Evolutionary conservation across 371 early-diverging fungal genomes (phyloP).

Genomic region (Mortierella sp.): DNA sequence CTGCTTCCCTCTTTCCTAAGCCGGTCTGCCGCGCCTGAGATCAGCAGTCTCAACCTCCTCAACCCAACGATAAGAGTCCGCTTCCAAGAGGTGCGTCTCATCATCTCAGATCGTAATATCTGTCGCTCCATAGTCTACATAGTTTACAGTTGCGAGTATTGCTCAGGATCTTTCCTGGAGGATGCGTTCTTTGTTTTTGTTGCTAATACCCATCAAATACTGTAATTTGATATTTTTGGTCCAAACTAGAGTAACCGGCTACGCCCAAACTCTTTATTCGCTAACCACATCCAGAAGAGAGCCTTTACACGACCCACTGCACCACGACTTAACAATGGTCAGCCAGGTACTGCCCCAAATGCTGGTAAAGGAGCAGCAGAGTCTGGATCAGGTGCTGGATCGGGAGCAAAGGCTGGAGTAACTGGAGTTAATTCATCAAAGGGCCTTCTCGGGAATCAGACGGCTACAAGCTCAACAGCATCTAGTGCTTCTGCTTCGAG

Average conservation of each 20-base stretch:
- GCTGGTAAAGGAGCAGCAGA: constrained; percentile 8
- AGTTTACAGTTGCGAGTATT: background rate
- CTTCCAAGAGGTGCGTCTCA: constrained; percentile 9
- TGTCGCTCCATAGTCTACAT: background rate
- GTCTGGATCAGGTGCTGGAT: constrained; percentile 1
- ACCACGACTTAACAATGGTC: constrained; percentile 17
- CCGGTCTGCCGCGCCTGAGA: background rate
- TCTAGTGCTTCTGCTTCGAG: constrained; percentile 13
- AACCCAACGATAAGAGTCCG: constrained; percentile 10
- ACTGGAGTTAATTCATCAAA: constrained; percentile 11
- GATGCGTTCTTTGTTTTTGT: background rate
- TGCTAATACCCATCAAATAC: background rate
- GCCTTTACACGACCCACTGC: constrained; percentile 24
- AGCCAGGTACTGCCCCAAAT: background rate
- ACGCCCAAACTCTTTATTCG: constrained; percentile 7
- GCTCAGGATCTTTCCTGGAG: no score
- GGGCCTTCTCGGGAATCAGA: constrained; percentile 3
- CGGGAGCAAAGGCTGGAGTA: constrained; percentile 7
- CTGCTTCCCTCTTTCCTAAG: background rate
- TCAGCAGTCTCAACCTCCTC: background rate
- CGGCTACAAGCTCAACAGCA: constrained; percentile 11
- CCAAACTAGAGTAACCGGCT: background rate
- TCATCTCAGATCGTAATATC: background rate
- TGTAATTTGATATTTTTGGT: background rate
- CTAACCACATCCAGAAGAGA: constrained; percentile 20